A percentile compares a stretch with the other conserved stretches of the same genome.
phyloP scores from a whole-genome alignment of 2,329 filamentous ascomycete species.

The Sporothrix inflata region DNA sequence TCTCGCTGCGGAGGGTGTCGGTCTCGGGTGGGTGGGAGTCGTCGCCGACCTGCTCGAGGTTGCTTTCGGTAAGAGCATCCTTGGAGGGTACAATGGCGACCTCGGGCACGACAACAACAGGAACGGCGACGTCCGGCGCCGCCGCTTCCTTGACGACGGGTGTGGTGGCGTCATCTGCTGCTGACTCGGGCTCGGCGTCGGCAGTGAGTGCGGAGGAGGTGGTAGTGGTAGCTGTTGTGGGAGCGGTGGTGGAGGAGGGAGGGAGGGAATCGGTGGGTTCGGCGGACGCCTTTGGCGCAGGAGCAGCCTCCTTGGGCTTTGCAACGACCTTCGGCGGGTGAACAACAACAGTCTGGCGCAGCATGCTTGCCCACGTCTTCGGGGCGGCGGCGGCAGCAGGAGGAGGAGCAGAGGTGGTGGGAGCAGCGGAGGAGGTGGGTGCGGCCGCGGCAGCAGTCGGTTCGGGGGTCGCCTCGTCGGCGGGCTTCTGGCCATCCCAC shows the following conservation, averaged over 20 bases:
- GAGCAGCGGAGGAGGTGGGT: constrained; percentile 36
- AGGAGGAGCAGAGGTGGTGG: constrained; percentile 40
- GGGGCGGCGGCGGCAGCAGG: constrained; percentile 42
- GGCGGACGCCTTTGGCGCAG: constrained; percentile 45
- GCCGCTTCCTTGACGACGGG: constrained; percentile 41
- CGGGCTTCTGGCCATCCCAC: constrained; percentile 56
- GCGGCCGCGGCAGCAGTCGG: constrained; percentile 39
- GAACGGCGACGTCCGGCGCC: constrained; percentile 42
- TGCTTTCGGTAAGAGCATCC: constrained; percentile 85
- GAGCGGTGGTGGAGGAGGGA: constrained; percentile 36
- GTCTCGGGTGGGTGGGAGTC: constrained; percentile 75
- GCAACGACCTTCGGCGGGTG: constrained; percentile 42
- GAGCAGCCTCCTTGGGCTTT: constrained; percentile 32
- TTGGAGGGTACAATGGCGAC: constrained; percentile 68
- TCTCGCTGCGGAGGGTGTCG: constrained; percentile 84
- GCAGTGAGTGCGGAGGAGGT: constrained; percentile 16
- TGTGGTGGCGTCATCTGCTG: constrained; percentile 37
- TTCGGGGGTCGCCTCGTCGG: constrained; percentile 44
- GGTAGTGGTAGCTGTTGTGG: background rate
- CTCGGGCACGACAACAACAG: constrained; percentile 52
- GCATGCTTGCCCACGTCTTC: constrained; percentile 78
- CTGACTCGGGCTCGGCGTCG: constrained; percentile 44
- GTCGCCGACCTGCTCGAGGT: constrained; percentile 89
- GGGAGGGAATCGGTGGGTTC: constrained; percentile 46
- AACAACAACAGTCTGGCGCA: constrained; percentile 59